Percentiles rank a stretch among this genome's conserved stretches.
Conservation (phyloP, 441 rosid genomes). For the Sinapis alba region DNA sequence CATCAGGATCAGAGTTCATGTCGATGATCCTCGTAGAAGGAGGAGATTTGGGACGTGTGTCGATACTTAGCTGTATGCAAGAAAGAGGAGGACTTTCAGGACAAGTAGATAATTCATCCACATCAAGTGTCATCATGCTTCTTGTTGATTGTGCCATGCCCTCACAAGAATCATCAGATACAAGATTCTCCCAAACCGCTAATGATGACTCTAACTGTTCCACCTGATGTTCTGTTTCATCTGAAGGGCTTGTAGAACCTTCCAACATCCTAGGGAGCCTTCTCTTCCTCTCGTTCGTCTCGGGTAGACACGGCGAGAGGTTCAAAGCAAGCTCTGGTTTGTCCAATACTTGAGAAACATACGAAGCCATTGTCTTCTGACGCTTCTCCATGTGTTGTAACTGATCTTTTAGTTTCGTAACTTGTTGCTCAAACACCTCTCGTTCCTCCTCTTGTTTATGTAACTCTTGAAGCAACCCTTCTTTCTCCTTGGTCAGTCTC, state of each 20-base stretch:
- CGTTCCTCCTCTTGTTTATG: constrained; percentile 58
- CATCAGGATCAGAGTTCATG: constrained; percentile 80
- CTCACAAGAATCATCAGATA: constrained; percentile 52
- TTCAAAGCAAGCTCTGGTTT: constrained; percentile 73
- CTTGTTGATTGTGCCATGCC: constrained; percentile 39
- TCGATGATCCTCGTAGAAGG: constrained; percentile 48
- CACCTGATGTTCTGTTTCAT: constrained; percentile 48
- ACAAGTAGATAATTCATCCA: constrained; percentile 80
- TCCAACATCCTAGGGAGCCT: constrained; percentile 57
- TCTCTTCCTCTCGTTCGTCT: constrained; percentile 76
- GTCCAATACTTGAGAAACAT: constrained; percentile 53
- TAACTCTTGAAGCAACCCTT: constrained; percentile 56
- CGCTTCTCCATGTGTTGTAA: constrained; percentile 59
- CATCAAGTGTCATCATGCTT: constrained; percentile 47
- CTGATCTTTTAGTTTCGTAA: constrained; percentile 61
- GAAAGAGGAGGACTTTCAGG: constrained; percentile 70
- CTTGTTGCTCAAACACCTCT: constrained; percentile 51
- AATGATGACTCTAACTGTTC: constrained; percentile 76
- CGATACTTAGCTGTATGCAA: constrained; percentile 54
- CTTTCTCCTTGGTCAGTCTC: constrained; percentile 63
- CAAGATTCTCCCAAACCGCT: constrained; percentile 75
- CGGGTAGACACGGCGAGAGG: constrained; percentile 49
- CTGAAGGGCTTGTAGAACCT: constrained; percentile 38
- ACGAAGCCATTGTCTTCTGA: constrained; percentile 67
- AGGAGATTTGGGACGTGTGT: constrained; percentile 57